These are phyloP conservation scores for Neoscytalidium dimidiatum DNA, from an alignment of 2,329 filamentous ascomycete genomes.

Conservation along the genomic window DNA sequence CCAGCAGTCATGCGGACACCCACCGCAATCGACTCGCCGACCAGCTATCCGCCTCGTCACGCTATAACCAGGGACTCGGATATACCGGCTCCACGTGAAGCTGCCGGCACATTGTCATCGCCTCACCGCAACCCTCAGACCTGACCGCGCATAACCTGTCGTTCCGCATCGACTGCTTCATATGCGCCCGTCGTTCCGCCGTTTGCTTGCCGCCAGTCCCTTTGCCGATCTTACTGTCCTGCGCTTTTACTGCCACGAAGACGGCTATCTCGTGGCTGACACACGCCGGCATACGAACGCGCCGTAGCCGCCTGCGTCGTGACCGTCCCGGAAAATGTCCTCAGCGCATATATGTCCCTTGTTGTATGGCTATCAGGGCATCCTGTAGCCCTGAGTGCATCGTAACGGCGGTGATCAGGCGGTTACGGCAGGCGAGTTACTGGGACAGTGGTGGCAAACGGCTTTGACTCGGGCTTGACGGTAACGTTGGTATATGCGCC, in stretches of 20 bases:
- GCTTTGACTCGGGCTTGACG: not conserved
- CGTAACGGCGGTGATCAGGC: not conserved
- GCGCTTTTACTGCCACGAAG: not conserved
- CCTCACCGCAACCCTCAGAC: not conserved
- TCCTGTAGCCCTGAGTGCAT: not conserved
- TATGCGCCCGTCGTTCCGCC: not conserved
- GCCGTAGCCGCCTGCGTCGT: not conserved
- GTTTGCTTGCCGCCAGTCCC: not conserved
- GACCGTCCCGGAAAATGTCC: not conserved
- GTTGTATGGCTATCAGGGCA: not conserved
- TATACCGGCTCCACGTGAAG: slow-evolving; percentile 6
- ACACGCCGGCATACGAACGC: not conserved
- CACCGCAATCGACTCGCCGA: not conserved
- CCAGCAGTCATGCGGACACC: slow-evolving; percentile 3
- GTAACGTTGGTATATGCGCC: not conserved
- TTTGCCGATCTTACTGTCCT: not conserved
- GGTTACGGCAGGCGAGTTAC: not conserved
- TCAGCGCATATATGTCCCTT: not conserved
- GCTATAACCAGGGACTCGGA: not conserved
- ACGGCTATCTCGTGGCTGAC: not conserved
- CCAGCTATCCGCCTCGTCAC: not conserved
- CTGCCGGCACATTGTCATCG: slow-evolving; percentile 2
- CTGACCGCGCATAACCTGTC: not conserved
- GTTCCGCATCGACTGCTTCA: not conserved
- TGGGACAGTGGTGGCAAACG: not conserved